Evolutionary conservation across 495 filamentous ascomycete species (phyloP), one percentile per base, ranked within the genome.

Genomic region (Hyaloscypha hepaticicola): DNA sequence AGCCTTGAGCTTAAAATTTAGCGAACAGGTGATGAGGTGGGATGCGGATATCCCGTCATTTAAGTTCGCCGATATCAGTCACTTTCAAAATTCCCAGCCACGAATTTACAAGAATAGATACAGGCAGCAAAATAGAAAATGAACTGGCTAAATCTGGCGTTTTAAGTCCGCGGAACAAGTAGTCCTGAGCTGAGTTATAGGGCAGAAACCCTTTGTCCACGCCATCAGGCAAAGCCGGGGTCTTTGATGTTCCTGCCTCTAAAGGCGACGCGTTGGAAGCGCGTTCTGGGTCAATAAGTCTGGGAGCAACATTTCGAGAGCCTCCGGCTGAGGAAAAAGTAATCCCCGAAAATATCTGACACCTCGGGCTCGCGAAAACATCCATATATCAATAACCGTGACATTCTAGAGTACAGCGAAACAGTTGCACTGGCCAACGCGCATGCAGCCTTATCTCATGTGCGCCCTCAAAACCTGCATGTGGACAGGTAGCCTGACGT

Each of bases 401-500:
- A 16, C 38, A 56, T 29, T 56, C 53, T 29, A 14, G 53, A 31
- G 6, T 16, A 45, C 12, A 53, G 4, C 50, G 22, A 9, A 7
- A 57, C 22, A 31, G 55, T 57, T 57, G 22, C 55, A 19, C 16
- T 45, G 38, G 38, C 38, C 38, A 45, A 45, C 38, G 38, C 38
- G 16, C 38, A 45, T 45, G 38, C 38, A 45, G 38, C 38, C 38
- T 45, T 59, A 59, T 59, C 56, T 59, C 56, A 34, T 59, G 29
- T 59, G 56, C 19, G 56, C 56, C 45, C 29, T 59, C 14, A 59
- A 24, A 58, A 33, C 56, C 21, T 59, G 56, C 56, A 59, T 45
- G 34, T 34, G 33, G 56, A n/a, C 56, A 59, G 33, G 56, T 31
- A 56, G 25, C 53, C 53, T 56, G 53, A 31, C 26, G 26, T 56